Evolutionary conservation across 495 filamentous ascomycete species (phyloP), one percentile per base, ranked within the genome.

Genomic region (Halenospora varia): DNA sequence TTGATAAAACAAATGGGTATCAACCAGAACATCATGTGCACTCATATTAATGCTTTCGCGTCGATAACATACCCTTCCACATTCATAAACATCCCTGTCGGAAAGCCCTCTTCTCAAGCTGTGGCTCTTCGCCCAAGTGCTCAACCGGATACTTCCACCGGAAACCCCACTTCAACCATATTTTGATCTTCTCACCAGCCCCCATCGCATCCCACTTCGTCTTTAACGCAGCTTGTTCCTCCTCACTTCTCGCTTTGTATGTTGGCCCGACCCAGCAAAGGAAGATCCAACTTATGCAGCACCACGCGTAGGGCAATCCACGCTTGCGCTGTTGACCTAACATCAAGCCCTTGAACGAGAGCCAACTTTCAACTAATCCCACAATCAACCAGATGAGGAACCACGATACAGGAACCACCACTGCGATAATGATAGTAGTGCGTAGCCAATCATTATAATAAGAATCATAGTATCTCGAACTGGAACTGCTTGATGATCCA

Each of bases 121-220:
- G 50, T 23, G 57, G 57, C 29, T 53, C 57, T 4, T 41, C 19
- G 25, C 57, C 57, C 11, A 60, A 10, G 9, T 48, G 15, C 18
- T 60, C 73, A n/a, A n/a, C n/a, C 55, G 63, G 79, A 61, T 82
- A 82, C 35, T 68, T 62, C 59, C 71, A 75, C 2, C 74, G 62
- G 67, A 82, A 81, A 0, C 78, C 79, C 71, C 74, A 78, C 42
- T 72, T 66, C 51, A 76, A 71, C 71, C 75, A 82, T n/a, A 77
- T 65, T 50, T 65, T 64, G 19, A 79, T 65, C 51, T 73, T 72
- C 1, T 60, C 68, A 44, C 72, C 61, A 41, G 64, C 60, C 24
- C 64, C 39, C 60, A 77, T 71, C 1, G 63, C 65, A 1, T 72
- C 69, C 79, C 79, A 82, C 41, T 71, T 66, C 58, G 73, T 48